These are phyloP conservation scores for Protomyces gravidus DNA, from an alignment of 1,139 yeast genomes.

Conservation along the genomic window DNA sequence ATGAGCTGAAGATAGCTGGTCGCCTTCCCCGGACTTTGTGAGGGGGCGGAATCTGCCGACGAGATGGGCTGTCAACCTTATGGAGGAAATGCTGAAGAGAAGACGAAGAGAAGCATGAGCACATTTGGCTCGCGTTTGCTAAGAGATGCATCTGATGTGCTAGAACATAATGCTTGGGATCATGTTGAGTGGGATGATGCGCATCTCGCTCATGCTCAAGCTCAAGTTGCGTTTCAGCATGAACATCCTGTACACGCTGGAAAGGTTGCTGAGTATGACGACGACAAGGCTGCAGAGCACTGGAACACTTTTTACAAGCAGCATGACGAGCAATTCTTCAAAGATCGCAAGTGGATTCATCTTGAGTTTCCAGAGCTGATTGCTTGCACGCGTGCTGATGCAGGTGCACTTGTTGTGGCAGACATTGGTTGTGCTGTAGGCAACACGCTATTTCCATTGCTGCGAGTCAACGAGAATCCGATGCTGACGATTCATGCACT, in stretches of 20 bases:
- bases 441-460: slow-evolving; percentile 86
- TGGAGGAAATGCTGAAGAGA: too few species aligned
- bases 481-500: slow-evolving; percentile 72
- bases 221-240: slow-evolving; percentile 67
- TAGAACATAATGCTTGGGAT: slow-evolving; percentile 95
- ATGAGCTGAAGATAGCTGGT: too few species aligned
- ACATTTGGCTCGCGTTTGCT: slow-evolving; percentile 77
- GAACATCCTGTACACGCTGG: slow-evolving; percentile 67
- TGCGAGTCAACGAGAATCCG: slow-evolving; percentile 76
- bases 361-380: slow-evolving; percentile 86
- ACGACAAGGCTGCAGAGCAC: slow-evolving; percentile 75
- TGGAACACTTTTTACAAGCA: slow-evolving; percentile 94
- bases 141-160: slow-evolving; percentile 66
- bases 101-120: too few species aligned
- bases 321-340: slow-evolving; percentile 87
- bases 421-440: slow-evolving; percentile 99
- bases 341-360: slow-evolving; percentile 92
- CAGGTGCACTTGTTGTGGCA: slow-evolving; percentile 67
- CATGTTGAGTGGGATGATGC: slow-evolving; percentile 98
- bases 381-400: slow-evolving; percentile 50
- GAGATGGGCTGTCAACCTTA: neutral
- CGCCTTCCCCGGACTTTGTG: neutral
- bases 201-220: slow-evolving; percentile 70
- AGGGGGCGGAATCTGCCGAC: neutral
- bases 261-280: slow-evolving; percentile 48